A percentile compares a stretch with the other conserved stretches of the same genome.
Evolutionary conservation across 2,329 filamentous ascomycete species (phyloP).

Genomic region (Monosporascus sp.): DNA sequence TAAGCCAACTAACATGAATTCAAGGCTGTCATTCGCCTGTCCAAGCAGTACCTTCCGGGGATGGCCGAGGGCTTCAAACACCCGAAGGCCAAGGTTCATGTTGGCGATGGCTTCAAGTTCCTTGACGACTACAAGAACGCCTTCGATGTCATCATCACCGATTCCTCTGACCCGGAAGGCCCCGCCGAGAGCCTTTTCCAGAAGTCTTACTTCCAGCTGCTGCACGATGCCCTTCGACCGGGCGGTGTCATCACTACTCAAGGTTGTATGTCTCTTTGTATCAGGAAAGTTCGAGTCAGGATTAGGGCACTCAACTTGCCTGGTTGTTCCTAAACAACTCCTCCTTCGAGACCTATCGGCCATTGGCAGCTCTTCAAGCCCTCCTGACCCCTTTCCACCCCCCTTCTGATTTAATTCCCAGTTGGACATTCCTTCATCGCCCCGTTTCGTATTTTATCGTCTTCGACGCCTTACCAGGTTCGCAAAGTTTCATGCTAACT

Average conservation of each 20-base stretch:
- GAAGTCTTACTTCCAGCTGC: constrained; percentile 97
- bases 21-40: constrained; percentile 90
- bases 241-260: constrained; percentile 99
- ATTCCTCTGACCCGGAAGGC: constrained; percentile 95
- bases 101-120: constrained; percentile 99
- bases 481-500: not conserved
- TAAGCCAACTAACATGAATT: not conserved
- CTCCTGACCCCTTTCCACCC: constrained; percentile 6
- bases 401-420: not conserved
- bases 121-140: constrained; percentile 92
- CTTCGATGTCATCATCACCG: constrained; percentile 99
- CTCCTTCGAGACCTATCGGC: constrained; percentile 8
- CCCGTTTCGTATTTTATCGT: not conserved
- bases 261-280: constrained; percentile 93
- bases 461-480: not conserved
- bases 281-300: constrained; percentile 34
- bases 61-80: constrained; percentile 94
- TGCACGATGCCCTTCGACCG: constrained; percentile 82
- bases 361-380: constrained; percentile 8
- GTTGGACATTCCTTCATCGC: not conserved
- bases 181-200: constrained; percentile 95
- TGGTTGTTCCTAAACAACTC: constrained; percentile 22
- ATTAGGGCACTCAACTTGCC: constrained; percentile 28
- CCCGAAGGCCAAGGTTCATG: constrained; percentile 86
- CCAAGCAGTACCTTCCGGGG: constrained; percentile 92